Evolutionary conservation across 306 rosid species (phyloP), one percentile per base, ranked within the genome.

Genomic region (Macrotyloma uniflorum): DNA sequence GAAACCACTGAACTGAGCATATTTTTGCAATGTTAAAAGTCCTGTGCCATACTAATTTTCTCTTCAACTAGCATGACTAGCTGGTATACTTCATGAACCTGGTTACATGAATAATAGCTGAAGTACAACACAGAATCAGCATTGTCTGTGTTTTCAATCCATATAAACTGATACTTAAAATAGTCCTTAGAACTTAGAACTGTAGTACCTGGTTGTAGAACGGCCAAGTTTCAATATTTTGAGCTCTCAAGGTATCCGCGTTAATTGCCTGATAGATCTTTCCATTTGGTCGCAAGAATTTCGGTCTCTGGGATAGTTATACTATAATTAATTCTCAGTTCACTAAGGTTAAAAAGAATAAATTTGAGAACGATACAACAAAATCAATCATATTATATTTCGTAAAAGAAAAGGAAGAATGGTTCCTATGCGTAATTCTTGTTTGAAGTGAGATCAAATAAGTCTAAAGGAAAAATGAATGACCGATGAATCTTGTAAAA

Each of bases 171-270:
- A 58, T 63, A 51, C 28, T 62, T 12, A 43, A 70, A 76, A 32
- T 14, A 33, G 15, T 45, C 26, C 38, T 19, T 65, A 36, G 24
- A 62, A 33, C 26, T 26, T 33, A 33, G 53, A 81, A 23, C 32
- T 73, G 38, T 19, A 50, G 19, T 82, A 89, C 98, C 97, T 91
- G 96, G 83, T 93, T 93, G 80, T 85, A 93, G 82, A 92, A 90
- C 3, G 98, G 98, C 91, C 93, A 80, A n/a, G 98, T 88, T 77
- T 93, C 98, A 82, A 90, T 86, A 75, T 93, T 93, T 82, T 93
- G 93, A 70, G 94, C 96, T 72, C 97, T 89, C 76, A 91, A 88
- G 8, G 94, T 89, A 69, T 91, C 97, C 76, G 69, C 79, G 85
- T 86, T 90, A 78, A 93, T 91, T 45, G 94, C 98, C 80, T 93